These are phyloP conservation scores for Corylus americana DNA, from an alignment of 306 rosid species.

Conservation along the genomic window DNA sequence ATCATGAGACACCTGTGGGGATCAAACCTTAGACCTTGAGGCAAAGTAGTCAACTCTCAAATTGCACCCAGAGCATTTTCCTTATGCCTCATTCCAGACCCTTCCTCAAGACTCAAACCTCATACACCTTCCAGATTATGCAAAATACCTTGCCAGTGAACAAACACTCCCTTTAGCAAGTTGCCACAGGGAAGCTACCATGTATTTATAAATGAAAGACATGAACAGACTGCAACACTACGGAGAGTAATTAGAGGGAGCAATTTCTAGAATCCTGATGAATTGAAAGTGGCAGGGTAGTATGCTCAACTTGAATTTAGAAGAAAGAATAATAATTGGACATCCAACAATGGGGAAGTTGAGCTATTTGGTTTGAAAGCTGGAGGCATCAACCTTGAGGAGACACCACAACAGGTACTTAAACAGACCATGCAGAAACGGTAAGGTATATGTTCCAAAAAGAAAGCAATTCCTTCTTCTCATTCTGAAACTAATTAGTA, in stretches of 20 bases:
- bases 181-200: neutral
- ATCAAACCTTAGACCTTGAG: neutral
- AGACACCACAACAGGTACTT: neutral
- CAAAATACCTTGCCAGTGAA: neutral
- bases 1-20: neutral
- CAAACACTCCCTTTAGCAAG: neutral
- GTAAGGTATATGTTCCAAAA: neutral
- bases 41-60: neutral
- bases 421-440: neutral
- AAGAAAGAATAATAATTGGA: neutral
- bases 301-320: neutral
- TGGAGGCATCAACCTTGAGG: neutral
- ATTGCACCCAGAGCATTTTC: neutral
- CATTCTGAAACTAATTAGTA: neutral
- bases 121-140: neutral
- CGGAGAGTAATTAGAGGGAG: neutral
- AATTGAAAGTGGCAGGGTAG: neutral
- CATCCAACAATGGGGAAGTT: neutral
- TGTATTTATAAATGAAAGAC: neutral
- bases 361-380: neutral
- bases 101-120: neutral
- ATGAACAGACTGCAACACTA: neutral
- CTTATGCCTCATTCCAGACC: neutral
- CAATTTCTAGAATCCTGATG: neutral
- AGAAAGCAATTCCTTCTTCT: neutral